Conservation (phyloP, 768 basidiomycete species). For the Bullera alba region DNA sequence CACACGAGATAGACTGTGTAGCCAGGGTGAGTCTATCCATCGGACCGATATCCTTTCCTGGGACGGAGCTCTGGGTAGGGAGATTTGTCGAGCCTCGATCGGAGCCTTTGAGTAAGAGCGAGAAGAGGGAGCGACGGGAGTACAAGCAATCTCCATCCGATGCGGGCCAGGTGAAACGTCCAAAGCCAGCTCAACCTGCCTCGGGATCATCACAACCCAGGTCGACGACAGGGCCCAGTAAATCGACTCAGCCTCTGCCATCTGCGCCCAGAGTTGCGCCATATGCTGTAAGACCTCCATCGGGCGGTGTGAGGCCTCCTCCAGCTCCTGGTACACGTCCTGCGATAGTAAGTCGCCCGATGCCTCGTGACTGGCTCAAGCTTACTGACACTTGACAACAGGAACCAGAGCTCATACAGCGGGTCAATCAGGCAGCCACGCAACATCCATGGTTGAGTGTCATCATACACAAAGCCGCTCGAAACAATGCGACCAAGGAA, state of each 20-base stretch:
- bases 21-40: constrained; percentile 26
- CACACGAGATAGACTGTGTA: constrained; percentile 38
- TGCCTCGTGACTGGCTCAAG: too few relatives aligned
- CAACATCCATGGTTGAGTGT: constrained; percentile 32
- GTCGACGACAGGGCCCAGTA: too few relatives aligned
- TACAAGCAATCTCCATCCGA: background rate
- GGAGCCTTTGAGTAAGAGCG: constrained; percentile 8
- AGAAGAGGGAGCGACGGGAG: constrained; percentile 5
- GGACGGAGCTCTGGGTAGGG: constrained; percentile 40
- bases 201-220: too few relatives aligned
- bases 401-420: constrained; percentile 24
- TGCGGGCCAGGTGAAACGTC: background rate
- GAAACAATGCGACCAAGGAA: constrained; percentile 28
- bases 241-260: too few relatives aligned
- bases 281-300: too few relatives aligned
- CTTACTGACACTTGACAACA: too few relatives aligned
- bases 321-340: too few relatives aligned
- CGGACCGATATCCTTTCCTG: constrained; percentile 33
- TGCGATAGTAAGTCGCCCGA: too few relatives aligned
- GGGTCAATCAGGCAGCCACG: constrained; percentile 34
- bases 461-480: constrained; percentile 40
- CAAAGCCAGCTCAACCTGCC: background rate
- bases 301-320: too few relatives aligned
- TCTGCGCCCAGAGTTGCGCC: too few relatives aligned
- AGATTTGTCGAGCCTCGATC: constrained; percentile 30